phyloP scores from a whole-genome alignment of 1,284 basidiomycete genomes.

The Papiliotrema terrestris region DNA sequence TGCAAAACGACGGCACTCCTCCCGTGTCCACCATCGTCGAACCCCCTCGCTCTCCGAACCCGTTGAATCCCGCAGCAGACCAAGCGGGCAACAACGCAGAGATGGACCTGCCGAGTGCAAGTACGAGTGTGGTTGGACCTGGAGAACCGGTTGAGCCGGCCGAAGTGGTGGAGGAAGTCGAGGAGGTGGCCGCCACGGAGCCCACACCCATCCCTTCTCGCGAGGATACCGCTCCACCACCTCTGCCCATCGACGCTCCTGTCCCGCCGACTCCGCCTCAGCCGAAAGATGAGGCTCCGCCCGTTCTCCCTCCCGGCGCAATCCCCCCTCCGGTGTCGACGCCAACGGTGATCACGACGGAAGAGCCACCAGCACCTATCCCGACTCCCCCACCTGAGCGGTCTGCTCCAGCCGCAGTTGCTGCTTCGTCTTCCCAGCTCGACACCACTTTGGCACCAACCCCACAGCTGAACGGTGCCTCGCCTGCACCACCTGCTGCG shows the following conservation, averaged over 20 bases:
- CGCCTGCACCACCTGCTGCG: constrained; percentile 6
- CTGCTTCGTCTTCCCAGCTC: background rate
- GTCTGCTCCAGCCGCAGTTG: background rate
- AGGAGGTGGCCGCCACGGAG: background rate
- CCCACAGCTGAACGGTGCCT: background rate
- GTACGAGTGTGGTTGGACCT: constrained; percentile 5
- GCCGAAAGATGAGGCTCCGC: constrained; percentile 28
- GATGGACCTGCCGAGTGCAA: constrained; percentile 5
- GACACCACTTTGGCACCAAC: background rate
- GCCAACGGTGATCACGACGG: constrained; percentile 28
- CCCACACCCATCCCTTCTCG: constrained; percentile 7
- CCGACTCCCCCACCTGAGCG: background rate
- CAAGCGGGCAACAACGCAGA: constrained; percentile 13
- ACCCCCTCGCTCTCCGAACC: constrained; percentile 31
- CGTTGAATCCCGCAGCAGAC: constrained; percentile 22
- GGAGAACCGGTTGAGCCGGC: background rate
- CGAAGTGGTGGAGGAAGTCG: background rate
- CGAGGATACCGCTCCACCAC: constrained; percentile 13
- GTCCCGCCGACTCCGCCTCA: constrained; percentile 26
- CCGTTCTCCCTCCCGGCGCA: constrained; percentile 15
- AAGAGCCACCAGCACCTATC: constrained; percentile 5
- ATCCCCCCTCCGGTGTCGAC: constrained; percentile 35
- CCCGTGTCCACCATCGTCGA: constrained; percentile 37
- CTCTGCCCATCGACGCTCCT: constrained; percentile 29
- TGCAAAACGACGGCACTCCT: constrained; percentile 26